Conservation (phyloP, 2,329 filamentous ascomycete genomes). For the Seiridium unicorne region DNA sequence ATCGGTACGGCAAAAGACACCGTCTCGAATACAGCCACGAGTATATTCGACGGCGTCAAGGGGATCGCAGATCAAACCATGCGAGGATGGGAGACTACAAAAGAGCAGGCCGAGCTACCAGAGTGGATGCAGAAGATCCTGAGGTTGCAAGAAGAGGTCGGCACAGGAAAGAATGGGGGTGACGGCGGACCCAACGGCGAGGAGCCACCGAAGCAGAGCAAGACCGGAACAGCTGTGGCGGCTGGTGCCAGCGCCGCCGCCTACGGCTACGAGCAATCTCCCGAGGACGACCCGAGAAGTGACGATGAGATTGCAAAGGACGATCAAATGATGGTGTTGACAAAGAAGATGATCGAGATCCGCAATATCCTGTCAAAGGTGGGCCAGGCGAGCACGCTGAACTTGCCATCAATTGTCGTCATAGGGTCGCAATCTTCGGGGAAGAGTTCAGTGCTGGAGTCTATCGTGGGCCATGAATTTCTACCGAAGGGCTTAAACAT, state of each 20-base stretch:
- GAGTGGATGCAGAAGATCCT: slow-evolving; percentile 81
- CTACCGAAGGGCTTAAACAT: slow-evolving; percentile 98
- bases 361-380: slow-evolving; percentile 86
- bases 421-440: slow-evolving; percentile 98
- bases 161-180: slow-evolving; percentile 43
- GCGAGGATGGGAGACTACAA: slow-evolving; percentile 80
- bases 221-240: slow-evolving; percentile 58
- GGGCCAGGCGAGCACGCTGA: slow-evolving; percentile 85
- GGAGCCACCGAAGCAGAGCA: slow-evolving; percentile 59
- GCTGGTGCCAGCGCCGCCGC: slow-evolving; percentile 72
- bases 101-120: slow-evolving; percentile 66
- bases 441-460: slow-evolving; percentile 95
- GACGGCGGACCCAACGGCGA: slow-evolving; percentile 46
- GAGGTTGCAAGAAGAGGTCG: slow-evolving; percentile 58
- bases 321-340: slow-evolving; percentile 99
- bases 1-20: slow-evolving; percentile 72
- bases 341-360: slow-evolving; percentile 99
- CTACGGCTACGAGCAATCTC: slow-evolving; percentile 72
- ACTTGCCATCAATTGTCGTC: slow-evolving; percentile 95
- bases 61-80: slow-evolving; percentile 77
- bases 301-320: slow-evolving; percentile 72
- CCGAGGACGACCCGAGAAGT: slow-evolving; percentile 61
- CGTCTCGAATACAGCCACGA: slow-evolving; percentile 66
- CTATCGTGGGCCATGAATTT: slow-evolving; percentile 97
- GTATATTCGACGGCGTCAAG: slow-evolving; percentile 68